phyloP scores from a whole-genome alignment of 331 rosid species.

The Quercus tomentella region DNA sequence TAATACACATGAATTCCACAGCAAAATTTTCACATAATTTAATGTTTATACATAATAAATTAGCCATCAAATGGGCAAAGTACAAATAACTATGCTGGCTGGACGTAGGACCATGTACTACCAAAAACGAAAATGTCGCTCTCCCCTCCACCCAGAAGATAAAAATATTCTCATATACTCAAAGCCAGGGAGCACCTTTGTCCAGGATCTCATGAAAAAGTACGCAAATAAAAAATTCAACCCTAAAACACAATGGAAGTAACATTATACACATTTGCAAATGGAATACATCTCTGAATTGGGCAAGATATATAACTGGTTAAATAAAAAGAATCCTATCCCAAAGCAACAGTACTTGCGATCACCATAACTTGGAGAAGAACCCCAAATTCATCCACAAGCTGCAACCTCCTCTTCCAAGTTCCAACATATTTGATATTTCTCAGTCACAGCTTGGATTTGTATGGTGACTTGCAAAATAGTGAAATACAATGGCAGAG shows the following conservation, averaged over 20 bases:
- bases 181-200: conserved; percentile 26
- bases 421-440: background rate
- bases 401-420: conserved; percentile 21
- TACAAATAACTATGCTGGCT: conserved; percentile 54
- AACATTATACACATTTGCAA: conserved; percentile 70
- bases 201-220: conserved; percentile 39
- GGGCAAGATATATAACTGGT: conserved; percentile 27
- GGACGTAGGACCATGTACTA: conserved; percentile 39
- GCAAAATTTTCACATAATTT: conserved; percentile 47
- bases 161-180: conserved; percentile 32
- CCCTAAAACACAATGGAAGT: conserved; percentile 31
- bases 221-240: conserved; percentile 29
- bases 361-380: conserved; percentile 38
- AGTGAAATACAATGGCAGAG: conserved; percentile 9
- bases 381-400: conserved; percentile 27
- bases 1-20: conserved; percentile 1
- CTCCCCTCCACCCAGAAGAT: conserved; percentile 26
- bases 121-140: conserved; percentile 28
- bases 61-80: conserved; percentile 40
- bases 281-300: conserved; percentile 36
- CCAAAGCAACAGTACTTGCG: background rate
- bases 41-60: conserved; percentile 50
- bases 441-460: conserved; percentile 28
- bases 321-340: conserved; percentile 19
- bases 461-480: conserved; percentile 3